Evolutionary conservation across 805 yeast genomes (phyloP).

Genomic region (Metschnikowia matae): DNA sequence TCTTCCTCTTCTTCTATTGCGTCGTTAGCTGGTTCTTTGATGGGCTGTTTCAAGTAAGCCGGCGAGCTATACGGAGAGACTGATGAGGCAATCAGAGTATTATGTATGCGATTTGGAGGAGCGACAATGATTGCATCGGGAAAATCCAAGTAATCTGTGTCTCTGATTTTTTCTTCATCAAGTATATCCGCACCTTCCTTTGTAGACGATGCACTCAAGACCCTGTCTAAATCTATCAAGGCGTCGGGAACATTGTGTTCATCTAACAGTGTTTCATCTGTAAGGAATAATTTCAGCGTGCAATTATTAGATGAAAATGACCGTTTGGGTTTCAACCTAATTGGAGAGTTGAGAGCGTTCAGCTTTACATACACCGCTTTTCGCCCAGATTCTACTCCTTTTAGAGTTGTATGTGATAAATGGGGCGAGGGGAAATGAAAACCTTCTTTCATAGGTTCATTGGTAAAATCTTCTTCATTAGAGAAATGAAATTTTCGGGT

Average conservation of each 20-base stretch:
- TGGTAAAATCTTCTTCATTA: conserved; percentile 34
- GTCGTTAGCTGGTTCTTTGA: conserved; percentile 23
- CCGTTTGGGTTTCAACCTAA: conserved; percentile 23
- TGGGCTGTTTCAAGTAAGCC: conserved; percentile 27
- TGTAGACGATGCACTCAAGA: conserved; percentile 33
- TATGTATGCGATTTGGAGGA: conserved; percentile 1
- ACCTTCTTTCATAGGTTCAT: conserved; percentile 15
- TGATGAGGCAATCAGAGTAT: neutral
- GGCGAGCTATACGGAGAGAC: conserved; percentile 15
- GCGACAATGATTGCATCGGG: neutral
- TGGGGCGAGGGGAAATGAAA: conserved; percentile 29
- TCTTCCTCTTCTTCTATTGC: conserved; percentile 22
- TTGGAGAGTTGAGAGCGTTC: conserved; percentile 31
- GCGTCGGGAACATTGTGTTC: conserved; percentile 47
- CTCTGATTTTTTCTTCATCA: conserved; percentile 15
- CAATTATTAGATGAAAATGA: conserved; percentile 19
- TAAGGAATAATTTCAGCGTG: conserved; percentile 25
- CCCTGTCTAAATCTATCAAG: conserved; percentile 53
- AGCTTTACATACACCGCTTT: neutral
- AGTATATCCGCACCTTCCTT: neutral
- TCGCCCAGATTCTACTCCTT: neutral
- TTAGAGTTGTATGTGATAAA: conserved; percentile 6
- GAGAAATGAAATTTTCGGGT: conserved; percentile 30
- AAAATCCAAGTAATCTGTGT: neutral
- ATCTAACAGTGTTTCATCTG: conserved; percentile 27